Conservation (phyloP, 306 rosid species). For the Glycine soja region DNA sequence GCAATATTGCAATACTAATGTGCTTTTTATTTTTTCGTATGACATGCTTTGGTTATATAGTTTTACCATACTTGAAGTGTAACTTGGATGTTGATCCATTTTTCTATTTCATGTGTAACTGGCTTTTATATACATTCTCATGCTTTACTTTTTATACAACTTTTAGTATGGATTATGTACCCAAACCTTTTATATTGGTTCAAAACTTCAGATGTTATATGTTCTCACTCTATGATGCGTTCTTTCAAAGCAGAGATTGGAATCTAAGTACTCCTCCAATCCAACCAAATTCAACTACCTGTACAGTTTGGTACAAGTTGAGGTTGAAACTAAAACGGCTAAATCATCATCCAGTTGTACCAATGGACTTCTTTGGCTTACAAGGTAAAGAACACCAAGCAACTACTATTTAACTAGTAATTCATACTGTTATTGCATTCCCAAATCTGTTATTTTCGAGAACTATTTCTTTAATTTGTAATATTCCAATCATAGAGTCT, state of each 20-base stretch:
- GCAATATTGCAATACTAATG: background rate
- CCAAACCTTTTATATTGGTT: constrained; percentile 26
- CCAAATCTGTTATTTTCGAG: constrained; percentile 3
- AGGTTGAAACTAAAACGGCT: constrained; percentile 80
- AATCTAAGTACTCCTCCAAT: constrained; percentile 67
- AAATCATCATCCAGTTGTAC: constrained; percentile 94
- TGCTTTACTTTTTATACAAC: constrained; percentile 4
- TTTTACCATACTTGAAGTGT: constrained; percentile 24
- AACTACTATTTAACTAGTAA: constrained; percentile 25
- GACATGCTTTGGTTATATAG: constrained; percentile 6
- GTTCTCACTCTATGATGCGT: constrained; percentile 44
- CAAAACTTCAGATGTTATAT: constrained; percentile 2
- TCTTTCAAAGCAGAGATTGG: constrained; percentile 81
- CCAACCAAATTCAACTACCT: constrained; percentile 67
- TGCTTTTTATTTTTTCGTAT: background rate
- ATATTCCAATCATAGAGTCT: background rate
- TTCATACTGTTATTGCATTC: constrained; percentile 39
- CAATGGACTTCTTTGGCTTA: constrained; percentile 99
- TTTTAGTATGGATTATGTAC: background rate
- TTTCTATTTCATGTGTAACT: constrained; percentile 8
- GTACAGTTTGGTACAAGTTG: constrained; percentile 80
- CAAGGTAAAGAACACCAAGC: constrained; percentile 65
- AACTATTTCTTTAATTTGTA: constrained; percentile 3
- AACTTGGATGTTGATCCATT: constrained; percentile 9
- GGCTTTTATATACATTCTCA: constrained; percentile 26